A percentile compares a stretch with the other conserved stretches of the same genome.
Conservation (phyloP, 192 early-diverging fungal genomes). For the Backusella luteola region DNA sequence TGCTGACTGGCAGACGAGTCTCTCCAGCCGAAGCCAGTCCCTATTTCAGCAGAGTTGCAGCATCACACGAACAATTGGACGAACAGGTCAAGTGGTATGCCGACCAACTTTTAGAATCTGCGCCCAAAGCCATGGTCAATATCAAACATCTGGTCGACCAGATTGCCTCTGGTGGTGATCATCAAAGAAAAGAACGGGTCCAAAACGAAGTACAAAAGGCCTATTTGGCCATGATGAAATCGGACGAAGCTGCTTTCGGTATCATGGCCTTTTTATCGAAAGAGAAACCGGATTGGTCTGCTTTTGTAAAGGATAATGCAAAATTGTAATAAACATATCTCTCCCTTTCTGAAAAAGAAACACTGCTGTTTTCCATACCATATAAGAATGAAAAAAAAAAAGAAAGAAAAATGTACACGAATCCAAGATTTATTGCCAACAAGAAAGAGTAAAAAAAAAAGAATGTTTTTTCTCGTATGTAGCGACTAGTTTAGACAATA, state of each 20-base stretch:
- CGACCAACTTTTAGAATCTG: conserved; percentile 39
- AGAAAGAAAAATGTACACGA: neutral
- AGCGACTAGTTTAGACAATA: neutral
- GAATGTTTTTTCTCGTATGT: neutral
- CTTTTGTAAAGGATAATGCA: conserved; percentile 32
- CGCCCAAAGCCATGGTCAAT: conserved; percentile 49
- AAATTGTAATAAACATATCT: conserved; percentile 23
- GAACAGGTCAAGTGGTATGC: conserved; percentile 44
- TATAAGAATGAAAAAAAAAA: neutral
- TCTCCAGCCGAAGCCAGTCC: conserved; percentile 40
- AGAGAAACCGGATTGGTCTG: conserved; percentile 54
- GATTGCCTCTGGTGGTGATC: conserved; percentile 31
- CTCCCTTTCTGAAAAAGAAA: neutral
- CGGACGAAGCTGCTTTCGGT: conserved; percentile 58
- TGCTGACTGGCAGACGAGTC: conserved; percentile 54
- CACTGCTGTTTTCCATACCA: neutral
- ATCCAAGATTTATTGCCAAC: conserved; percentile 5
- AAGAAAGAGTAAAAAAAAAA: neutral
- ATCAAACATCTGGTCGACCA: conserved; percentile 50
- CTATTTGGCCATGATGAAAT: conserved; percentile 58
- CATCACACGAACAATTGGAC: conserved; percentile 37
- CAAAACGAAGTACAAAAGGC: conserved; percentile 23
- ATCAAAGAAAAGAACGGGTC: conserved; percentile 24
- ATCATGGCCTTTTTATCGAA: conserved; percentile 52
- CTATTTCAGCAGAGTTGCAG: conserved; percentile 36